Evolutionary conservation across 371 early-diverging fungal species (phyloP), one percentile per base, ranked within the genome.

Genomic region (Rhizopus arrhizus): DNA sequence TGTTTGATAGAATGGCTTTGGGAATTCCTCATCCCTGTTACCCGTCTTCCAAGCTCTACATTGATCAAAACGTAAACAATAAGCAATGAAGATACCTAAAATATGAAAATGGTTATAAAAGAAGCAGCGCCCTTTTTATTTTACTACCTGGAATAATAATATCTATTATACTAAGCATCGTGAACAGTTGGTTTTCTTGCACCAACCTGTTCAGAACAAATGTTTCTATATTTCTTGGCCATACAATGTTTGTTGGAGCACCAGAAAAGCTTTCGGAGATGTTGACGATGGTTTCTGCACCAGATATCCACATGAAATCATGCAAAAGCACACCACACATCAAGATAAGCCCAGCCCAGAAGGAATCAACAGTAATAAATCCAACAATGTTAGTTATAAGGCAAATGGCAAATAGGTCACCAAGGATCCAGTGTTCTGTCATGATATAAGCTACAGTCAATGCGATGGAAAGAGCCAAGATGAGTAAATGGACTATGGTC

Each of bases 291-390:
- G 95, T 95, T 51, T 93, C 91, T 4, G 96, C 95, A 22, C 95
- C 95, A 80, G 96, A 97, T 59, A 96, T 94, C 96, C 96, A 97
- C 62, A 95, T 95, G 45, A 95, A 82, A 72, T 97, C 97, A 70
- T 95, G 96, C 33, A 93, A 62, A 69, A 97, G 92, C 55, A 97
- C 80, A 22, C 93, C 94, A n/a, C 81, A 69, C 36, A 97, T 81
- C 49, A 97, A 83, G 33, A 93, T 84, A 74, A 92, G 89, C 3
- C 95, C 97, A 0, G 95, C 95, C 65, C 84, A 82, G 83, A 95
- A 94, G 1, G 68, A 68, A 28, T 68, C 58, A 6, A 68, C 29
- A 0, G 64, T 53, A 8, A 68, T 28, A 35, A 46, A 49, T 11
- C 49, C 51, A 28, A 68, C 60, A 12, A 49, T 40, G 7, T 56